phyloP scores from a whole-genome alignment of 1,284 basidiomycete species.

The Ustilago cynodontis region DNA sequence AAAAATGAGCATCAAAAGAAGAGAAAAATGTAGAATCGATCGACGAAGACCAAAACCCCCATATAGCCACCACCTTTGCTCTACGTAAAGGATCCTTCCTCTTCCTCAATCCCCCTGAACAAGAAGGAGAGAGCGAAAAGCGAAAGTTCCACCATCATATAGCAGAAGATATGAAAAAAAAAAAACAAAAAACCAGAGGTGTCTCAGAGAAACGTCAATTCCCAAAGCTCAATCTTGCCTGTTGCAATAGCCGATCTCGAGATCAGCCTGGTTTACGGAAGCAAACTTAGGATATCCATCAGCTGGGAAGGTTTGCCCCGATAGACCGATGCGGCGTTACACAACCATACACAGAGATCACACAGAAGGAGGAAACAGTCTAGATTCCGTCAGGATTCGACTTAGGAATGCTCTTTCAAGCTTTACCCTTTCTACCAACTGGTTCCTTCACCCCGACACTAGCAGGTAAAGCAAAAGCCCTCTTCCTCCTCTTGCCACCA shows the following conservation, averaged over 20 bases:
- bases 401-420: too few species aligned
- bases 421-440: constrained; percentile 6
- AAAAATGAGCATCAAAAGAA: background rate
- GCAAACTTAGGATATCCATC: background rate
- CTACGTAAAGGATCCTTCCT: background rate
- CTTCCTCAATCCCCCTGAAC: background rate
- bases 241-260: background rate
- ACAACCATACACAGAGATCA: background rate
- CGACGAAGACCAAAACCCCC: too few species aligned
- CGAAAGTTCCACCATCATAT: background rate
- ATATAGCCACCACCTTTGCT: background rate
- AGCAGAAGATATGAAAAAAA: background rate
- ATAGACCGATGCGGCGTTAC: background rate
- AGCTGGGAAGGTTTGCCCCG: background rate
- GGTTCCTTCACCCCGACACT: background rate
- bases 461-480: constrained; percentile 29
- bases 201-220: constrained; percentile 10
- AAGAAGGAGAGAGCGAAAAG: constrained; percentile 4
- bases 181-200: too few species aligned
- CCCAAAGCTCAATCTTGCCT: constrained; percentile 6
- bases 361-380: background rate
- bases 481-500: constrained; percentile 83
- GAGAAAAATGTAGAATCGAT: background rate
- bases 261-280: background rate
- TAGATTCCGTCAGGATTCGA: too few species aligned